Evolutionary conservation across 2,329 filamentous ascomycete genomes (phyloP), one percentile per base, ranked within the genome.

Genomic region (Arthrinium phaeospermum): DNA sequence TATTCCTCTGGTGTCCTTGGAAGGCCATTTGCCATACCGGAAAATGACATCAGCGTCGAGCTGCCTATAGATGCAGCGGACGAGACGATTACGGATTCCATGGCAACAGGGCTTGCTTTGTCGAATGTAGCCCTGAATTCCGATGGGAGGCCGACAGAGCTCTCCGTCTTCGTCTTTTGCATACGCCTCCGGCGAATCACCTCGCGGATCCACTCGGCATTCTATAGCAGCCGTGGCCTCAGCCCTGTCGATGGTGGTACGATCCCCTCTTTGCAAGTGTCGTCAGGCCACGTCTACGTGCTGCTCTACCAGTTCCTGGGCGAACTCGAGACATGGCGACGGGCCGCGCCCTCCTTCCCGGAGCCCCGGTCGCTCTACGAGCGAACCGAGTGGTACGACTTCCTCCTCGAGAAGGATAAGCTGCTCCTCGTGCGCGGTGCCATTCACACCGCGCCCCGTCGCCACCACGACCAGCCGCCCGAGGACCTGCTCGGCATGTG

Each of bases 371-470:
- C 80, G n/a, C 77, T 86, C 0, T 87, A 85, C 51, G 81, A 86
- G 71, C 80, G 79, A 7, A 77, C 81, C 12, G 82, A 84, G 30
- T 87, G 83, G 83, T 85, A 85, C 49, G 83, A 86, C 51, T 79
- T 85, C 19, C 75, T 86, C 4, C 75, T 79, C 1, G 79, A 82
- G 5, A 81, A 84, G 45, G 85, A 87, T 61, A 77, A 80, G 27
- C 75, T 86, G 0, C 77, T 82, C 1, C 78, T 86, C 0, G 75
- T 85, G 0, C 78, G 85, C 61, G 80, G 82, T 0, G 84, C 83
- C 0, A 81, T 86, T 13, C 80, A 85, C 37, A 76, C 83, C 3
- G 76, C 83, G 0, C 81, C 83, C 0, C 82, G 81, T 37, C 73
- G 76, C 3, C 78, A 80, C 5, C 30, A 61, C 4, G 80, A 80